Conservation (phyloP, 1,139 yeast genomes). For the Sugiyamaella sp. region DNA sequence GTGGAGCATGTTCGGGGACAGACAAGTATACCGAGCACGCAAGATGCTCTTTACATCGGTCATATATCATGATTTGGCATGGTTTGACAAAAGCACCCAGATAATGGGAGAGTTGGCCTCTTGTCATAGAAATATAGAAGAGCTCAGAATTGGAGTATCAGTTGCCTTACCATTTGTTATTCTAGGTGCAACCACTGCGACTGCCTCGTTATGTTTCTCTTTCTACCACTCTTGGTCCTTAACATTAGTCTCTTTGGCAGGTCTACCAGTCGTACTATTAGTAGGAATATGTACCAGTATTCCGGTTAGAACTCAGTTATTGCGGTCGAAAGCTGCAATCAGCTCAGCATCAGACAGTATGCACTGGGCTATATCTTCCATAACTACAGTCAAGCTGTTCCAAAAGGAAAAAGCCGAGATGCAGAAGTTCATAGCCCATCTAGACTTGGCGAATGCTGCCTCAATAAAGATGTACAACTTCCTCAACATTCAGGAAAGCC, state of each 20-base stretch:
- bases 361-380: conserved; percentile 70
- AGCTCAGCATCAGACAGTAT: conserved; percentile 61
- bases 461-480: conserved; percentile 54
- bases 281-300: conserved; percentile 56
- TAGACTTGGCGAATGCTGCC: conserved; percentile 51
- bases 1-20: conserved; percentile 78
- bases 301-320: conserved; percentile 53
- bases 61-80: conserved; percentile 35
- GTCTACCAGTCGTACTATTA: conserved; percentile 65
- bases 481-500: conserved; percentile 60
- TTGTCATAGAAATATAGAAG: conserved; percentile 68
- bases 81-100: conserved; percentile 53
- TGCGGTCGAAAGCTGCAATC: conserved; percentile 59
- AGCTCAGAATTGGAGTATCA: conserved; percentile 67
- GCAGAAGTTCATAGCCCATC: conserved; percentile 47
- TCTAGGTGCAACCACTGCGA: conserved; percentile 54
- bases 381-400: conserved; percentile 62
- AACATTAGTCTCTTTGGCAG: conserved; percentile 71
- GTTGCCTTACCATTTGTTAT: conserved; percentile 63
- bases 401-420: conserved; percentile 60
- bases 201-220: conserved; percentile 66
- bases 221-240: conserved; percentile 82
- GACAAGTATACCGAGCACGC: conserved; percentile 65
- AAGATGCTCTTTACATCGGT: conserved; percentile 43
- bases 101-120: conserved; percentile 9